These are phyloP conservation scores for Ogataea nonfermentans DNA, from an alignment of 805 yeast genomes.

Conservation along the genomic window DNA sequence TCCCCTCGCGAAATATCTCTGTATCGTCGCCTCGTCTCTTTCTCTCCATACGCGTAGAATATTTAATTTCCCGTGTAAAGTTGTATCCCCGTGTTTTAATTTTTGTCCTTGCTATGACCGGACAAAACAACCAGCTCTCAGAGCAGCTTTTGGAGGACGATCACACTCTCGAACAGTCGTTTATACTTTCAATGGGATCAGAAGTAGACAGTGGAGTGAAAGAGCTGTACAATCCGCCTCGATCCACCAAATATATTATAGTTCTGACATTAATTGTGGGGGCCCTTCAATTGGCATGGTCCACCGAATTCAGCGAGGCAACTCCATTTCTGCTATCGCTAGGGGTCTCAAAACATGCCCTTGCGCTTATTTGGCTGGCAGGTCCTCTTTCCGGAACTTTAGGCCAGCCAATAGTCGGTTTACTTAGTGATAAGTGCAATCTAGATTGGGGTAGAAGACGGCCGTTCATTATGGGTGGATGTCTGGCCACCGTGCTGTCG, in stretches of 20 bases:
- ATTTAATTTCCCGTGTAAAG: slow-evolving; percentile 9
- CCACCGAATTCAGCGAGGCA: slow-evolving; percentile 62
- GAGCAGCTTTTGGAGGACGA: slow-evolving; percentile 6
- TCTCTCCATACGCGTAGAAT: slow-evolving; percentile 9
- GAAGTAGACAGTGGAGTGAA: slow-evolving; percentile 12
- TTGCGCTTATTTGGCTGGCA: slow-evolving; percentile 64
- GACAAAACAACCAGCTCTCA: slow-evolving; percentile 1
- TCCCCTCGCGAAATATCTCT: too few relatives aligned
- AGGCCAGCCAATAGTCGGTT: slow-evolving; percentile 64
- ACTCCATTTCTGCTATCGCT: slow-evolving; percentile 59
- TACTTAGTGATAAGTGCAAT: slow-evolving; percentile 51
- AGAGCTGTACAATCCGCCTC: slow-evolving; percentile 38
- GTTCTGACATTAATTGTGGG: slow-evolving; percentile 50
- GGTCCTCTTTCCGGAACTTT: slow-evolving; percentile 64
- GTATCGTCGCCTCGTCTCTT: slow-evolving; percentile 1
- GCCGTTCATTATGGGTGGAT: slow-evolving; percentile 58
- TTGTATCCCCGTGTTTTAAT: not conserved
- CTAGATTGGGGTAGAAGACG: slow-evolving; percentile 49
- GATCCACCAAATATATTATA: slow-evolving; percentile 44
- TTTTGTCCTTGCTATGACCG: slow-evolving; percentile 7
- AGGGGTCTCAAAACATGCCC: slow-evolving; percentile 55
- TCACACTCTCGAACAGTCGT: slow-evolving; percentile 2
- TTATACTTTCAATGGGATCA: not conserved
- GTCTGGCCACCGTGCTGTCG: slow-evolving; percentile 45
- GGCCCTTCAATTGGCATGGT: slow-evolving; percentile 64